These are phyloP conservation scores for Knufia petricola DNA, from an alignment of 2,329 filamentous ascomycete species.

Conservation along the genomic window DNA sequence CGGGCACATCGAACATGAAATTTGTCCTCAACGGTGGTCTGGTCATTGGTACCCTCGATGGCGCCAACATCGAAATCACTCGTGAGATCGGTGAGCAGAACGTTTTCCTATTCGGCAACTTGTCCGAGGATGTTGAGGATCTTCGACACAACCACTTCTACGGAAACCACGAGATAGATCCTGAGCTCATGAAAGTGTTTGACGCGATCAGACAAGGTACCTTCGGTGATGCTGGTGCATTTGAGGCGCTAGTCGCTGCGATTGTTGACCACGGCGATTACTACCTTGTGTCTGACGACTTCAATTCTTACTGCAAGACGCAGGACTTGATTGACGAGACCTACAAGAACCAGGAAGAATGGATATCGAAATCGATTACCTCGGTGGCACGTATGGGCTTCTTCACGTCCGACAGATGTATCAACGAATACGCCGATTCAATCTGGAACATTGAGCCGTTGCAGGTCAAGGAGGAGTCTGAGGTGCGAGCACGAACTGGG, in stretches of 20 bases:
- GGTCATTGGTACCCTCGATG: constrained; percentile 96
- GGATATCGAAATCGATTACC: constrained; percentile 81
- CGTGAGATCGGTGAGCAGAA: constrained; percentile 93
- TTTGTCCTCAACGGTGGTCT: constrained; percentile 95
- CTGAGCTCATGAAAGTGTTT: constrained; percentile 71
- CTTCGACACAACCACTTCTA: constrained; percentile 86
- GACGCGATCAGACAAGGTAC: constrained; percentile 65
- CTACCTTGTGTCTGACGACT: constrained; percentile 96
- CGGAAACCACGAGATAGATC: constrained; percentile 66
- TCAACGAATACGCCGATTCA: constrained; percentile 90
- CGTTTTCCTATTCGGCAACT: constrained; percentile 96
- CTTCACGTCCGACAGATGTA: constrained; percentile 90
- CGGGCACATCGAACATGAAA: constrained; percentile 97
- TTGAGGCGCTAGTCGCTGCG: constrained; percentile 71
- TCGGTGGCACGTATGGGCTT: constrained; percentile 93
- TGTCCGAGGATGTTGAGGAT: constrained; percentile 93
- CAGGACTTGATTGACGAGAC: constrained; percentile 84
- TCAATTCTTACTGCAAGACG: constrained; percentile 86
- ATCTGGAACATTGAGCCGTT: constrained; percentile 96
- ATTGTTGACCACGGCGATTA: constrained; percentile 93
- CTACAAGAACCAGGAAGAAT: constrained; percentile 85
- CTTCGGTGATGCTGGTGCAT: constrained; percentile 71
- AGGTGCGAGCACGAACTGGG: constrained; percentile 19
- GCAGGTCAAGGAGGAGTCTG: constrained; percentile 32
- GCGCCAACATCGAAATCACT: constrained; percentile 97